These are phyloP conservation scores for Phytophthora nicotianae DNA, from an alignment of 352 stramenopile species.

Conservation along the genomic window DNA sequence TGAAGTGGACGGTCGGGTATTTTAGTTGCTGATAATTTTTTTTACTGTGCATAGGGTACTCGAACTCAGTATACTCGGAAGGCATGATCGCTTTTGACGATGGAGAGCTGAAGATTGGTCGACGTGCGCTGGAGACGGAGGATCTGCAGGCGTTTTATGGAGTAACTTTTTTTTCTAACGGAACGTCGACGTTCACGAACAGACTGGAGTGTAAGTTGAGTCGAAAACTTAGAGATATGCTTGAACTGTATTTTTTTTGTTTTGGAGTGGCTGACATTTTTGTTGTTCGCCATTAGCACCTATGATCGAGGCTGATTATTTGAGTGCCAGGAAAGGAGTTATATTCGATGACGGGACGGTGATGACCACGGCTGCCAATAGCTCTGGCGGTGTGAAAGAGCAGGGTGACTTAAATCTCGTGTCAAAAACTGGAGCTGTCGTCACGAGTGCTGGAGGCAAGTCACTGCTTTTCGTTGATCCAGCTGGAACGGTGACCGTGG, in stretches of 20 bases:
- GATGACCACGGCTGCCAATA: constrained; percentile 83
- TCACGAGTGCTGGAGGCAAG: constrained; percentile 67
- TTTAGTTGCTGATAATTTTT: not conserved
- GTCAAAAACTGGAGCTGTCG: constrained; percentile 64
- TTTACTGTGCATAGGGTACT: constrained; percentile 52
- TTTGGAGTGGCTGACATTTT: not conserved
- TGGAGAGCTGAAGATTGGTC: constrained; percentile 67
- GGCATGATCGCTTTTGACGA: constrained; percentile 73
- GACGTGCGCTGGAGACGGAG: constrained; percentile 48
- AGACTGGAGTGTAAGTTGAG: constrained; percentile 50
- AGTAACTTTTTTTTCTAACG: constrained; percentile 70
- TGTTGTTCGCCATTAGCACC: constrained; percentile 40
- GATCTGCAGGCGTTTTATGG: constrained; percentile 74
- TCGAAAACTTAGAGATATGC: not conserved
- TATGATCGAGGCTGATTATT: constrained; percentile 65
- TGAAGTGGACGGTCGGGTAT: not conserved
- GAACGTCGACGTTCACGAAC: constrained; percentile 72
- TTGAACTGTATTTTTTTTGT: not conserved
- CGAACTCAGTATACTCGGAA: constrained; percentile 70
- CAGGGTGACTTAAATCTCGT: constrained; percentile 79
- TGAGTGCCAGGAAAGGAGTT: constrained; percentile 64
- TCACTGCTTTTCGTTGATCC: constrained; percentile 63
- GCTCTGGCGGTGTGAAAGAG: constrained; percentile 78
- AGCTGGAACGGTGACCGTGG: constrained; percentile 51
- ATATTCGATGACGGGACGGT: constrained; percentile 78